Evolutionary conservation across 345 rosid genomes (phyloP).

Genomic region (Brassica carinata): DNA sequence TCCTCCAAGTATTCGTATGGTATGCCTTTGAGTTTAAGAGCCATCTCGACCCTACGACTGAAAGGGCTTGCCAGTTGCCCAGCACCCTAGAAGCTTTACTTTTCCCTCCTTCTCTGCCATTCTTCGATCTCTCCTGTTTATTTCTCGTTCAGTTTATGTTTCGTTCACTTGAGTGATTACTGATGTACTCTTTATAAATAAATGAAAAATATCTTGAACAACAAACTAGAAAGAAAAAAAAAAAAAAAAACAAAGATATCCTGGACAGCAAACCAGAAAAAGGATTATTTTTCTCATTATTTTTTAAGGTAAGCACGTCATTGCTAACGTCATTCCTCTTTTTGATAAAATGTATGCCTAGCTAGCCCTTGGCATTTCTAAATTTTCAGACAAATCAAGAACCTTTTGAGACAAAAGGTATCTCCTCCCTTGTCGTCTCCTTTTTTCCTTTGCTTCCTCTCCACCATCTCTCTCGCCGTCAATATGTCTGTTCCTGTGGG

Average conservation of each 20-base stretch:
- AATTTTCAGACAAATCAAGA: neutral
- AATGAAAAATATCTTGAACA: neutral
- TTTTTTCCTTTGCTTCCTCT: too few species aligned
- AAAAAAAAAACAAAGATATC: neutral
- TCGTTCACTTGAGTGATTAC: neutral
- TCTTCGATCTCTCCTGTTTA: neutral
- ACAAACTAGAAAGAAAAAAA: neutral
- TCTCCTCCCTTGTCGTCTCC: too few species aligned
- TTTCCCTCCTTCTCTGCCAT: neutral
- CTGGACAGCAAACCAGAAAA: neutral
- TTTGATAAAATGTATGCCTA: neutral
- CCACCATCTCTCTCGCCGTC: too few species aligned
- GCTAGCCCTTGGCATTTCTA: neutral
- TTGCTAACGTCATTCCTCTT: neutral
- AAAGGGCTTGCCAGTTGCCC: constrained; percentile 13
- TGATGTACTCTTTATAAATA: neutral
- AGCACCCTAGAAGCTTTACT: neutral
- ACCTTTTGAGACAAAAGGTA: too few species aligned
- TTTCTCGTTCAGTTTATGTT: neutral
- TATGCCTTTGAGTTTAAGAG: constrained; percentile 43
- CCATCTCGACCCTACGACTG: constrained; percentile 1
- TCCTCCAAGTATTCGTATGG: neutral
- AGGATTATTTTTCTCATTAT: neutral
- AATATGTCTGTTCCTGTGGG: too few species aligned
- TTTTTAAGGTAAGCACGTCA: neutral